Evolutionary conservation across 2,329 filamentous ascomycete species (phyloP).

Genomic region (Aspergillus nomiae): DNA sequence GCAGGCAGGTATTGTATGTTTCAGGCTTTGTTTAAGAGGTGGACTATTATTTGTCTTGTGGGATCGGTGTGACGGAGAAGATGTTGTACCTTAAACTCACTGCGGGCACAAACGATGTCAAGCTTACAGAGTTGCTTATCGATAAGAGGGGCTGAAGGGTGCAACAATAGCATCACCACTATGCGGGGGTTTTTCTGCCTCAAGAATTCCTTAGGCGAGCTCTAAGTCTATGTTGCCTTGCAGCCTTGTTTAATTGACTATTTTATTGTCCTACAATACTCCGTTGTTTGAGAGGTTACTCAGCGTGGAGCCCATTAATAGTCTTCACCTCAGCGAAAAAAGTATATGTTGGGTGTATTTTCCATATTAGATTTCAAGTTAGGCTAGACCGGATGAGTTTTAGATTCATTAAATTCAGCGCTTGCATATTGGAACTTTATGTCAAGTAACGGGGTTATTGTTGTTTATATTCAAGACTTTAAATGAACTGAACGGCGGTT

Average conservation of each 20-base stretch:
- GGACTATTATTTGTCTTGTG: not conserved
- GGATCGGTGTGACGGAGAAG: constrained; percentile 5
- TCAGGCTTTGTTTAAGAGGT: not conserved
- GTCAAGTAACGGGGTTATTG: not conserved
- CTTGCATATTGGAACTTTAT: not conserved
- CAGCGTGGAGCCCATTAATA: not conserved
- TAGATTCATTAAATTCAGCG: not conserved
- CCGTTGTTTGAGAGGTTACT: not conserved
- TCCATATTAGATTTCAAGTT: not conserved
- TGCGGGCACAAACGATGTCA: constrained; percentile 3
- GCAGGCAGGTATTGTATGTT: not conserved
- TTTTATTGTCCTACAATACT: not conserved
- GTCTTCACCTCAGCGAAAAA: too few species aligned
- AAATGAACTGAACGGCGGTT: not conserved
- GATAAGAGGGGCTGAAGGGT: constrained; percentile 21
- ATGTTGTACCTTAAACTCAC: not conserved
- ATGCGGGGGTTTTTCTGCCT: not conserved
- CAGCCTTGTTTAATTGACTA: not conserved
- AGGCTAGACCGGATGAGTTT: not conserved
- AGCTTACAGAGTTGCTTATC: constrained; percentile 23
- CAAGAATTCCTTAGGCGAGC: not conserved
- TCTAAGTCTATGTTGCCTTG: not conserved
- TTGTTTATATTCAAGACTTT: not conserved
- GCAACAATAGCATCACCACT: not conserved
- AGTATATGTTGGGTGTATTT: not conserved